Evolutionary conservation across 495 filamentous ascomycete genomes (phyloP).

Genomic region (Physcia stellaris): DNA sequence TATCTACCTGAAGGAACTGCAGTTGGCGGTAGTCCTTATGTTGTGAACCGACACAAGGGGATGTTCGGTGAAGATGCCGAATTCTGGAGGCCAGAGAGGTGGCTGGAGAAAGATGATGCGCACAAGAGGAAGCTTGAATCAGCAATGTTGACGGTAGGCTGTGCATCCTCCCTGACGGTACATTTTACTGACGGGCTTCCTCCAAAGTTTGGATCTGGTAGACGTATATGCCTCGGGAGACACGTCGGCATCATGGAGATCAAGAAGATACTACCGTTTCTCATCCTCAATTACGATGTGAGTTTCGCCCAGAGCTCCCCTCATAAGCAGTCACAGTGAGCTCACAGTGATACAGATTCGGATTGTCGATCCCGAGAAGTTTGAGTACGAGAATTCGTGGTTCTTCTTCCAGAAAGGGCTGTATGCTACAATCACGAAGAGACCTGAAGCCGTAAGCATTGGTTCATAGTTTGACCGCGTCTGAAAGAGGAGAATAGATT

Average conservation of each 20-base stretch:
- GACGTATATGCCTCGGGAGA: constrained; percentile 17
- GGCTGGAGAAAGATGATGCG: constrained; percentile 8
- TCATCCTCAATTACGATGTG: constrained; percentile 10
- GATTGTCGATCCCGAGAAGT: constrained; percentile 7
- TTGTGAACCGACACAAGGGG: constrained; percentile 7
- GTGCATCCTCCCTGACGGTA: constrained; percentile 2
- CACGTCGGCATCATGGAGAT: constrained; percentile 17
- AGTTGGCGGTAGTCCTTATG: constrained; percentile 7
- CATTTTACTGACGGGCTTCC: neutral
- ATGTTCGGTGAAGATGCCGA: constrained; percentile 19
- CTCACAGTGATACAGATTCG: constrained; percentile 5
- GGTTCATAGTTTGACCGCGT: no score
- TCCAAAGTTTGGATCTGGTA: constrained; percentile 19
- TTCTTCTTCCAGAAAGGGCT: constrained; percentile 4
- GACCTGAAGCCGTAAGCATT: no score
- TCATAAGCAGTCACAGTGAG: neutral
- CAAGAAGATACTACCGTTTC: constrained; percentile 17
- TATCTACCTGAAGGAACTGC: constrained; percentile 5
- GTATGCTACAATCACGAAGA: constrained; percentile 1
- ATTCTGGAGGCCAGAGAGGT: constrained; percentile 18
- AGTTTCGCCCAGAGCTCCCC: neutral
- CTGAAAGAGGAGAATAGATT: no score
- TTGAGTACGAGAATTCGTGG: constrained; percentile 12
- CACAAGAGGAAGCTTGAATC: constrained; percentile 9
- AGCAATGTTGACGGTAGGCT: constrained; percentile 15